Evolutionary conservation across 306 rosid genomes (phyloP).

Genomic region (Cucurbita ficifolia): DNA sequence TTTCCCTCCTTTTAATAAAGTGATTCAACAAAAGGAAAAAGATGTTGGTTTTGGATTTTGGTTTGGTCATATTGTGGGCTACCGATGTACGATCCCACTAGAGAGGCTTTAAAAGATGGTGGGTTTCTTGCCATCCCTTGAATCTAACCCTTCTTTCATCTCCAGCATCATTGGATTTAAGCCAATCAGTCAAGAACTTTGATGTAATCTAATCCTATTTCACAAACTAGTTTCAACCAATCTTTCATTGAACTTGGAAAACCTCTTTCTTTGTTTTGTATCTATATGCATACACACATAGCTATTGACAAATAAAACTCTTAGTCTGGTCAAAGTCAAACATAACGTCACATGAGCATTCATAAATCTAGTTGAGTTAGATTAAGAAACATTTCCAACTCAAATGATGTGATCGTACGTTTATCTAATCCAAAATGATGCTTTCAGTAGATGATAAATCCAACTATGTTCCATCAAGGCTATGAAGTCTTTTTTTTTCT

Average conservation of each 20-base stretch:
- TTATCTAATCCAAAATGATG: not conserved
- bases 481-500: not conserved
- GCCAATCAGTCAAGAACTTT: not conserved
- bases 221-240: not conserved
- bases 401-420: not conserved
- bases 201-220: not conserved
- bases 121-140: not conserved
- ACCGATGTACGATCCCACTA: not conserved
- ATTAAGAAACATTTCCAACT: not conserved
- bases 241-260: not conserved
- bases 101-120: not conserved
- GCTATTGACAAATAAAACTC: not conserved
- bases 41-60: not conserved
- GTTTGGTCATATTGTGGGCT: not conserved
- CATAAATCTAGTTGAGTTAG: not conserved
- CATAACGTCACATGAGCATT: not conserved
- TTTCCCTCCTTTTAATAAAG: conserved; percentile 3
- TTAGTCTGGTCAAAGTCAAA: not conserved
- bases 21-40: not conserved
- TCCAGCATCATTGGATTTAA: not conserved
- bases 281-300: not conserved
- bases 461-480: not conserved
- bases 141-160: not conserved
- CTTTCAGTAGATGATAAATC: not conserved
- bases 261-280: not conserved